A percentile compares a stretch with the other conserved stretches of the same genome.
Conservation (phyloP, 208 protist species). For the Acanthamoeba castellanii region DNA sequence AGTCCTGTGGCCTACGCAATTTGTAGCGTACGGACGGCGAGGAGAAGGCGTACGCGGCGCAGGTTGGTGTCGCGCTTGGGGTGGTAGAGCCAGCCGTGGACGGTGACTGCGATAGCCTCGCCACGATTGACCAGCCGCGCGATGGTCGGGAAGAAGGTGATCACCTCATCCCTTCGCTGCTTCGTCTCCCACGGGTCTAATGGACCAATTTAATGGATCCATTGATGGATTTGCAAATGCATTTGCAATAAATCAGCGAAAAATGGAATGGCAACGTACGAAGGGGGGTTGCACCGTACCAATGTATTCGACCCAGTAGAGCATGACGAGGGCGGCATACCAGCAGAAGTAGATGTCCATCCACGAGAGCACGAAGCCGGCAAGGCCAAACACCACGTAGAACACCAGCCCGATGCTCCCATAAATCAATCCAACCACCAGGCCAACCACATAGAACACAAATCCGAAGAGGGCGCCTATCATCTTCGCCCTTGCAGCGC, state of each 20-base stretch:
- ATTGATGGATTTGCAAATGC: too few species aligned
- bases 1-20: not conserved
- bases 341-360: slow-evolving; percentile 41
- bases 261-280: not conserved
- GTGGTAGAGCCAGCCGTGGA: slow-evolving; percentile 69
- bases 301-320: slow-evolving; percentile 54
- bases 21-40: too few species aligned
- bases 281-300: not conserved
- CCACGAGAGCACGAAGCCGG: not conserved
- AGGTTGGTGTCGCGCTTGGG: slow-evolving; percentile 52
- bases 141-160: slow-evolving; percentile 52
- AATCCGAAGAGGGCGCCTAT: not conserved
- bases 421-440: not conserved
- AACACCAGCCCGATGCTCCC: not conserved
- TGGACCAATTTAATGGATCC: not conserved
- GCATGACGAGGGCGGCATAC: slow-evolving; percentile 33
- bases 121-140: not conserved
- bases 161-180: slow-evolving; percentile 29
- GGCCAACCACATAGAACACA: not conserved
- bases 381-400: not conserved
- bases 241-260: not conserved
- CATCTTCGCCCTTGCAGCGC: not conserved
- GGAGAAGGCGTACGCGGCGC: not conserved
- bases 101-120: not conserved
- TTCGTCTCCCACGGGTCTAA: slow-evolving; percentile 50